Conservation (phyloP, 1,284 basidiomycete genomes). For the Pseudozyma tsukubaensis region DNA sequence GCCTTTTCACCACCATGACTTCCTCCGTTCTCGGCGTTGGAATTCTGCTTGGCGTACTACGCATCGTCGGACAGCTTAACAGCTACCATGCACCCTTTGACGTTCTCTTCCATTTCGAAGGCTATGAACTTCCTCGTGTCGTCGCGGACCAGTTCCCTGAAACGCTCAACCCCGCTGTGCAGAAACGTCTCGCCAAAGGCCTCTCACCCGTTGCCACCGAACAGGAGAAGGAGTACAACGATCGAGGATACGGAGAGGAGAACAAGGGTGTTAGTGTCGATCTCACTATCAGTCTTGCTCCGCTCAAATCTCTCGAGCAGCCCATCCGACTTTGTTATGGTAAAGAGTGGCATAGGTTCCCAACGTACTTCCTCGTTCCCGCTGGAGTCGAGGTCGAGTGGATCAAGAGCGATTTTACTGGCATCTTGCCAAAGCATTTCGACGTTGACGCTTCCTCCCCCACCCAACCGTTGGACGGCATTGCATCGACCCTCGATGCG, state of each 20-base stretch:
- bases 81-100: constrained; percentile 93
- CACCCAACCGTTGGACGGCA: constrained; percentile 4
- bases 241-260: constrained; percentile 29
- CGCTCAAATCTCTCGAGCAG: constrained; percentile 28
- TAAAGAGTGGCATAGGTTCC: constrained; percentile 97
- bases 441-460: constrained; percentile 16
- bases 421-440: constrained; percentile 88
- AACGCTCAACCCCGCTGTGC: constrained; percentile 25
- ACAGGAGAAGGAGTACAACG: constrained; percentile 48
- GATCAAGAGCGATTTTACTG: constrained; percentile 88
- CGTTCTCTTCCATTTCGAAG: constrained; percentile 79
- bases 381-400: constrained; percentile 84
- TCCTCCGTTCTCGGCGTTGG: constrained; percentile 77
- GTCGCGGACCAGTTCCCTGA: constrained; percentile 44
- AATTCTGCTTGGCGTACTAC: constrained; percentile 79
- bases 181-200: constrained; percentile 34
- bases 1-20: constrained; percentile 81
- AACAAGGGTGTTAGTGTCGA: constrained; percentile 32
- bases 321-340: constrained; percentile 78
- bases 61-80: constrained; percentile 82
- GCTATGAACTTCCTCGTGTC: constrained; percentile 81
- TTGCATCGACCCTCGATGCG: constrained; percentile 25
- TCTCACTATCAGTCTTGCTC: constrained; percentile 28
- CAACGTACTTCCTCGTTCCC: constrained; percentile 88
- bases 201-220: constrained; percentile 34